Percentiles rank a stretch among this genome's conserved stretches.
These are phyloP conservation scores for Naganishia albida DNA, from an alignment of 1,284 basidiomycete genomes.

Conservation along the genomic window DNA sequence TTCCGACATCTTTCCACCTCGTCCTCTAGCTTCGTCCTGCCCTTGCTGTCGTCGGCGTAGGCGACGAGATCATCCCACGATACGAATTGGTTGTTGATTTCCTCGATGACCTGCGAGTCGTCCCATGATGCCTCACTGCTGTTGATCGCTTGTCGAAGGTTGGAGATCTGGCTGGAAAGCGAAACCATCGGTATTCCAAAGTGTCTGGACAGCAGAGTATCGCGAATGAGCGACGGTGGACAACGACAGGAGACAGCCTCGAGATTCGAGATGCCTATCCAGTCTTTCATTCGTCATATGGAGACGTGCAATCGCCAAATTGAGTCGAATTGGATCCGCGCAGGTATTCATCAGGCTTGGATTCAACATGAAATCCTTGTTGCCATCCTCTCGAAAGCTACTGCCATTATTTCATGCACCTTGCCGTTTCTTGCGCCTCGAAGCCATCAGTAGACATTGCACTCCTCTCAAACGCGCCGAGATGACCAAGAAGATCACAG, in stretches of 20 bases:
- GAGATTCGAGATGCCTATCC: too few relatives aligned
- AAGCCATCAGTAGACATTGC: too few relatives aligned
- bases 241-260: background rate
- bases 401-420: too few relatives aligned
- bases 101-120: background rate
- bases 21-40: slow-evolving; percentile 1
- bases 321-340: background rate
- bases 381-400: too few relatives aligned
- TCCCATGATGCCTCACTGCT: background rate
- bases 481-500: background rate
- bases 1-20: slow-evolving; percentile 5
- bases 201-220: too few relatives aligned
- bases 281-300: background rate
- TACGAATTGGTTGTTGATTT: background rate
- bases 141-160: slow-evolving; percentile 1
- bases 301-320: too few relatives aligned
- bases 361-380: too few relatives aligned
- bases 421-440: too few relatives aligned
- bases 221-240: too few relatives aligned
- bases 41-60: too few relatives aligned
- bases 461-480: too few relatives aligned
- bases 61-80: slow-evolving; percentile 11
- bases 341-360: background rate
- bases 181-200: background rate
- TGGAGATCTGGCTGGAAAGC: slow-evolving; percentile 2